A percentile compares a stretch with the other conserved stretches of the same genome.
phyloP scores from a whole-genome alignment of 2,329 filamentous ascomycete species.

The Microsporum ferrugineum region DNA sequence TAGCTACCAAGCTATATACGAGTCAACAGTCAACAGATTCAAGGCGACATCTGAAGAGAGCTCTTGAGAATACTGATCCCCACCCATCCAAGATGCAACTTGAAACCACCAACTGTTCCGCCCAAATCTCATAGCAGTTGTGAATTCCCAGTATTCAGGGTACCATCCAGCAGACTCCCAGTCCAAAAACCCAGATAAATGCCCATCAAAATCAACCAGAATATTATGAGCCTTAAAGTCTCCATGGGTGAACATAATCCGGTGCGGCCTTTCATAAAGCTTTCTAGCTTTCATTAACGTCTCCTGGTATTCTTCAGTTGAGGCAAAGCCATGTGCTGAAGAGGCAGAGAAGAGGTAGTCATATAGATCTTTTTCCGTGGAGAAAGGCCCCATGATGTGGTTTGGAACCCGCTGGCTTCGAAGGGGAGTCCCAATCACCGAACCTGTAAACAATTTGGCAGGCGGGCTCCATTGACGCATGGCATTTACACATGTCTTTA shows the following conservation, averaged over 20 bases:
- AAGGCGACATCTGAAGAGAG: conserved; percentile 15
- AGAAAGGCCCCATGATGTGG: background rate
- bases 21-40: conserved; percentile 17
- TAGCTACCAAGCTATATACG: too few relatives aligned
- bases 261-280: conserved; percentile 10
- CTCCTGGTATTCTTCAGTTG: conserved; percentile 19
- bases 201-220: conserved; percentile 15
- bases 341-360: conserved; percentile 21
- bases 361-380: conserved; percentile 17
- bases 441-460: conserved; percentile 22
- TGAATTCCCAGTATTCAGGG: conserved; percentile 15
- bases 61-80: conserved; percentile 15
- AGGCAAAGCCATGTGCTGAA: conserved; percentile 22
- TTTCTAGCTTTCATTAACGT: conserved; percentile 18
- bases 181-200: conserved; percentile 20
- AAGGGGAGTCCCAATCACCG: conserved; percentile 2
- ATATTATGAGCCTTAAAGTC: conserved; percentile 19
- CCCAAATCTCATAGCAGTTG: conserved; percentile 18
- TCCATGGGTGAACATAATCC: conserved; percentile 19
- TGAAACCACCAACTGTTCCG: conserved; percentile 18
- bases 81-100: conserved; percentile 15
- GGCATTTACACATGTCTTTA: conserved; percentile 24
- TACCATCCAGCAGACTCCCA: conserved; percentile 18
- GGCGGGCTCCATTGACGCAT: conserved; percentile 30
- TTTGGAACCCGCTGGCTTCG: background rate